phyloP scores from a whole-genome alignment of 164 flowering plant species.

The Chimonanthus praecox region DNA sequence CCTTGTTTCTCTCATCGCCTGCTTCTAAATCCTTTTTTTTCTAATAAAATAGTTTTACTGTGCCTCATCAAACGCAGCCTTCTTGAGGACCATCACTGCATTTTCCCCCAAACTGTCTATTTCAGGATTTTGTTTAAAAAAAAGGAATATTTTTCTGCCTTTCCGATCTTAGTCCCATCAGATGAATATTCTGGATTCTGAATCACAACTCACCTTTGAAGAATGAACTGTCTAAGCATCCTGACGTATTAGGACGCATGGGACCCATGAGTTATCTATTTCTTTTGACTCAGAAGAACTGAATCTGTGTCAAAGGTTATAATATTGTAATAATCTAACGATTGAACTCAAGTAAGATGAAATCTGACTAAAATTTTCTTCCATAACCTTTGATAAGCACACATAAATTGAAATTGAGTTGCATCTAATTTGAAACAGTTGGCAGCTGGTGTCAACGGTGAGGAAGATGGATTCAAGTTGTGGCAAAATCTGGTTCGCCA shows the following conservation, averaged over 20 bases:
- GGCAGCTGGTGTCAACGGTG: conserved; percentile 54
- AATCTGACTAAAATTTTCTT: not conserved
- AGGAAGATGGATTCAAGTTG: conserved; percentile 75
- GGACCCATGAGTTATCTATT: not conserved
- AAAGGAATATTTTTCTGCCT: too few relatives aligned
- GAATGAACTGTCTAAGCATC: not conserved
- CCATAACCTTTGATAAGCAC: not conserved
- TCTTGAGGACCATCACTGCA: too few relatives aligned
- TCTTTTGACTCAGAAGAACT: not conserved
- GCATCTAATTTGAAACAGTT: conserved; percentile 39
- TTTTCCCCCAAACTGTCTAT: too few relatives aligned
- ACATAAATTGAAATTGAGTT: not conserved
- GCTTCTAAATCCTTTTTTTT: too few relatives aligned
- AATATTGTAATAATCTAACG: not conserved
- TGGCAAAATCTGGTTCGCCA: conserved; percentile 99
- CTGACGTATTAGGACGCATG: not conserved
- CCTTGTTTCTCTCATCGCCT: too few relatives aligned
- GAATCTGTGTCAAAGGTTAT: not conserved
- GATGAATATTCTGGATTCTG: too few relatives aligned
- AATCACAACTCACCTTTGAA: too few relatives aligned
- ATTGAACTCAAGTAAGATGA: not conserved
- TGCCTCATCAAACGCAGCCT: too few relatives aligned
- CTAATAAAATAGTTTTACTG: too few relatives aligned
- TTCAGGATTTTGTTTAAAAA: too few relatives aligned
- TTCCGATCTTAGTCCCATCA: too few relatives aligned